Conservation (phyloP, 805 yeast genomes). For the Clavispora asparagi region DNA sequence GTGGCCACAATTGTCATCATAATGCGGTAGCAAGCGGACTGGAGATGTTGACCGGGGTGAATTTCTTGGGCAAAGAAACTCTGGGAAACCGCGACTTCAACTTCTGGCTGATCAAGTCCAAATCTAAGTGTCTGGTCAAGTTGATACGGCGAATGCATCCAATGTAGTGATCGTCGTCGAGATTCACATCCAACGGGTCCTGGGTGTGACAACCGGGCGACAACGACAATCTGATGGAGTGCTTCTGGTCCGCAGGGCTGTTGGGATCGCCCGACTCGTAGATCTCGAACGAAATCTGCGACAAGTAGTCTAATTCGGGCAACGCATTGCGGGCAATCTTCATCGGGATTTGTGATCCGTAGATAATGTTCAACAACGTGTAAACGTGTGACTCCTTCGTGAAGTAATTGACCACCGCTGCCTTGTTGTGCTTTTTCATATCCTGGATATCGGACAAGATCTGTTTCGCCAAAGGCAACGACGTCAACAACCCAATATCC, state of each 20-base stretch:
- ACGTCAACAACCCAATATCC: constrained; percentile 91
- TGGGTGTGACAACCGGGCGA: constrained; percentile 99
- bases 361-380: constrained; percentile 83
- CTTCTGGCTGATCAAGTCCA: constrained; percentile 80
- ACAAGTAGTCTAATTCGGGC: constrained; percentile 92
- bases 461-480: constrained; percentile 88
- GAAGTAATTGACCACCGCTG: constrained; percentile 85
- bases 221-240: constrained; percentile 83
- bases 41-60: constrained; percentile 82
- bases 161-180: constrained; percentile 93
- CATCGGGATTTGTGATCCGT: constrained; percentile 92
- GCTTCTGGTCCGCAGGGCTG: constrained; percentile 65
- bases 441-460: constrained; percentile 73
- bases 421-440: constrained; percentile 72
- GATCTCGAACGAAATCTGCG: constrained; percentile 90
- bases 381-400: constrained; percentile 97
- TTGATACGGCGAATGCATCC: constrained; percentile 91
- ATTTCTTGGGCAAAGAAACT: constrained; percentile 85
- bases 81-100: constrained; percentile 77
- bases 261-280: constrained; percentile 72
- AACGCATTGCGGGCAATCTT: constrained; percentile 90
- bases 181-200: constrained; percentile 93
- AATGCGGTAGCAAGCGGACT: constrained; percentile 45
- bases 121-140: constrained; percentile 87
- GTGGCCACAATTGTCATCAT: not conserved